Base-by-base conservation (phyloP, 1,139 yeast genomes). In the Magnusiomyces magnusii region DNA sequence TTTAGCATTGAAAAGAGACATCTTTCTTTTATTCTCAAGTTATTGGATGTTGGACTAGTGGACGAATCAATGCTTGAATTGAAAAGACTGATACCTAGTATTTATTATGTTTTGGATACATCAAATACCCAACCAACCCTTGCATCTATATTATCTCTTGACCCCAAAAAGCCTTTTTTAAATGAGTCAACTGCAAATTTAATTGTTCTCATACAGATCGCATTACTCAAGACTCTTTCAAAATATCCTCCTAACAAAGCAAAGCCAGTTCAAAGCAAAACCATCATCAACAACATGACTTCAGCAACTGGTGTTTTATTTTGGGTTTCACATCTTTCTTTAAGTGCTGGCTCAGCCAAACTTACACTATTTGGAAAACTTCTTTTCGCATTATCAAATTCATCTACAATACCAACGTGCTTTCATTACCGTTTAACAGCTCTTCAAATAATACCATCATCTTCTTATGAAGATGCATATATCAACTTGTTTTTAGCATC, bases 1-100 rank as follows among this genome's bases (percentile, higher is more conserved):
- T 56, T 56, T 15, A 63, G 61, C 13, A 47, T 58, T 13, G 68
- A 64, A 44, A 65, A 64, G 36, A 52, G 62, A 42, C 68, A 65
- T 31, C 50, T 62, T 27, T 64, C 62, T 44, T 61, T 64, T 47
- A 57, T 62, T 19, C 51, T 65, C 34, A 64, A 65, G 52, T 54
- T 65, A 2, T 31, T 65, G 7, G 67, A 65, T 27, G 53, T 54
- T 13, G 58, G 53, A 15, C 53, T 65, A 63, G 61, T 65, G 17
- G 60, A 60, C 21, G 62, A 62, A 52, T 53, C 66, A 1, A 41
- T 63, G 5, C 23, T n/a, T n/a, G 63, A 64, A 52, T 51, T 65
- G 15, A 53, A 47, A 13, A 28, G 10, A 15, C 47, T 58, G 13
- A 53, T 53, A 3, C 24, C 36, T 24, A 21, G 28, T 15, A 19